These are phyloP conservation scores for Cotoneaster glaucophyllus DNA, from an alignment of 306 rosid species.

Conservation along the genomic window DNA sequence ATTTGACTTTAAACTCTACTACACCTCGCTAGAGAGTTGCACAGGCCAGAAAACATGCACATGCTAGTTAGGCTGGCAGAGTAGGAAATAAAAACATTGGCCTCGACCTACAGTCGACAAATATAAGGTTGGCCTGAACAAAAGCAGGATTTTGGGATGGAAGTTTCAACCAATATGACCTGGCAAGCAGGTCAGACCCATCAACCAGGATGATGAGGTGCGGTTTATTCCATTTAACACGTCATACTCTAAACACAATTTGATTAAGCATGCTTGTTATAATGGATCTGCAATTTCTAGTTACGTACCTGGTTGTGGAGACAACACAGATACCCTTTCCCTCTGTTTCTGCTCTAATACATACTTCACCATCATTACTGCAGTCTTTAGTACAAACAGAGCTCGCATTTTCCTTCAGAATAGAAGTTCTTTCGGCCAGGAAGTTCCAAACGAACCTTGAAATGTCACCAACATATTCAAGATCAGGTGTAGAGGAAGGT, in stretches of 20 bases:
- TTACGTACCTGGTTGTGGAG: conserved; percentile 83
- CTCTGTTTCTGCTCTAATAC: conserved; percentile 61
- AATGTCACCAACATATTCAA: conserved; percentile 59
- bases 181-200: background rate
- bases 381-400: conserved; percentile 61
- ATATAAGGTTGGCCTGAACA: background rate
- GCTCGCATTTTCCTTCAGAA: conserved; percentile 36
- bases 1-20: background rate
- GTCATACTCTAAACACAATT: background rate
- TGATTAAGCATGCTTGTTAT: background rate
- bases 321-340: conserved; percentile 73
- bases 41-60: background rate
- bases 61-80: background rate
- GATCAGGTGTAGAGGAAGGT: conserved; percentile 63
- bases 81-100: background rate
- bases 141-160: background rate
- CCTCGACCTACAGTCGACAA: no score
- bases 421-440: conserved; percentile 73
- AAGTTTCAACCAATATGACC: background rate
- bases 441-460: conserved; percentile 87
- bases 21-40: background rate
- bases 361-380: conserved; percentile 59
- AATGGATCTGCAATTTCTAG: background rate
- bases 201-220: background rate
- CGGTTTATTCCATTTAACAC: background rate